Percentiles rank a stretch among this genome's conserved stretches.
Conservation (phyloP, 2,329 filamentous ascomycete species). For the Alternaria alternata region DNA sequence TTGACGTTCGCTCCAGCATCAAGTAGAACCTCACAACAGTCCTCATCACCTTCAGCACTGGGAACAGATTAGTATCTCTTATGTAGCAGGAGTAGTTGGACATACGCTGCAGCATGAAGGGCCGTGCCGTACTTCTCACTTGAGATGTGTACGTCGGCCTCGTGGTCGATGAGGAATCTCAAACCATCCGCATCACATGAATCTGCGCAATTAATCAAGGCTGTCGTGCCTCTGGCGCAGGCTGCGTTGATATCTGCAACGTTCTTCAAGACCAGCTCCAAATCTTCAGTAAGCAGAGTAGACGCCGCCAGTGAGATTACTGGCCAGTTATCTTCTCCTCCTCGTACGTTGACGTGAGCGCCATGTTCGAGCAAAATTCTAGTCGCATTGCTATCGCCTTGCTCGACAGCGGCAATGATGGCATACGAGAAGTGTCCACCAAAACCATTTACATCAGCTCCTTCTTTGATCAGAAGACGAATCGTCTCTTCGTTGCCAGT, state of each 20-base stretch:
- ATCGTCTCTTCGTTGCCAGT: constrained; percentile 28
- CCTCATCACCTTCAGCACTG: constrained; percentile 22
- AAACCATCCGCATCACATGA: constrained; percentile 25
- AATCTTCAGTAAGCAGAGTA: constrained; percentile 22
- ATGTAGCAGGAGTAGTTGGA: neutral
- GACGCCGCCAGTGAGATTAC: constrained; percentile 26
- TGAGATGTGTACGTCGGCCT: constrained; percentile 25
- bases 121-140: constrained; percentile 30
- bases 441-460: constrained; percentile 29
- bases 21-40: constrained; percentile 25
- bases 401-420: constrained; percentile 27
- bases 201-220: constrained; percentile 30
- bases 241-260: constrained; percentile 30
- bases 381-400: constrained; percentile 21
- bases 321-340: constrained; percentile 30
- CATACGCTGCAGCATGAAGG: constrained; percentile 31
- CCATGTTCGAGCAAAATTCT: constrained; percentile 27
- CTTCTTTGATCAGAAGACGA: constrained; percentile 25
- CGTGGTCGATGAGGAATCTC: constrained; percentile 21
- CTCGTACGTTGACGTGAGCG: constrained; percentile 32
- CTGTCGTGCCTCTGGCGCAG: constrained; percentile 29
- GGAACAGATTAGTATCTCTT: constrained; percentile 2
- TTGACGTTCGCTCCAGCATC: constrained; percentile 31
- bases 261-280: constrained; percentile 26
- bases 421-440: constrained; percentile 28